Evolutionary conservation across 176 grass and related monocot genomes (phyloP).

Genomic region (Paspalum notatum): DNA sequence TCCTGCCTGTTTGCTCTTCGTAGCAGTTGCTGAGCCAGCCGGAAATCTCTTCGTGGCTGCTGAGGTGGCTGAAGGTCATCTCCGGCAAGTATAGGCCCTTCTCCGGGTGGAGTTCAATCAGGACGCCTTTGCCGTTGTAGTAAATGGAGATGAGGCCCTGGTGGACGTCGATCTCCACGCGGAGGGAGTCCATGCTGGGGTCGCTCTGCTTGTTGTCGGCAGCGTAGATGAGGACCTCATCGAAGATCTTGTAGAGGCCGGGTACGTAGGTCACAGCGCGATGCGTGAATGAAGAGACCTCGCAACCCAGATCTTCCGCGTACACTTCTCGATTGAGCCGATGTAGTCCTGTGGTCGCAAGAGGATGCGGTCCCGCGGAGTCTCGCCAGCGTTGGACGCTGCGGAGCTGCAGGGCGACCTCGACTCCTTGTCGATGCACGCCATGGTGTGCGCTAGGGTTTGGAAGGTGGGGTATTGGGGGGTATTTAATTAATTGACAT

Average conservation of each 20-base stretch:
- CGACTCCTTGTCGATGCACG: too few species aligned
- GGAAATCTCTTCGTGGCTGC: conserved; percentile 74
- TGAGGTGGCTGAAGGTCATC: conserved; percentile 86
- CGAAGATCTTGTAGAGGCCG: conserved; percentile 92
- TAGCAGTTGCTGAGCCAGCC: too few species aligned
- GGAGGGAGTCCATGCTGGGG: conserved; percentile 16
- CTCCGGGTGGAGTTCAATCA: conserved; percentile 71
- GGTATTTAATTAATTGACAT: too few species aligned
- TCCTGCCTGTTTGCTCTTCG: too few species aligned
- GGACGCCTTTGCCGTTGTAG: conserved; percentile 73
- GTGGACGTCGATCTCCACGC: not conserved
- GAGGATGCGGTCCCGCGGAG: not conserved
- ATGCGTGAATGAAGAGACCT: conserved; percentile 17
- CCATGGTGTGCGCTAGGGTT: too few species aligned
- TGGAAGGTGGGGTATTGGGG: too few species aligned
- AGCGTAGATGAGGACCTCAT: conserved; percentile 89
- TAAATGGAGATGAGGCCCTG: not conserved
- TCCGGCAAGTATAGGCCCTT: conserved; percentile 75
- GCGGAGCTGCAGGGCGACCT: too few species aligned
- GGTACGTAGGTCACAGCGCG: conserved; percentile 65
- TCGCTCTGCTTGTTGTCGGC: conserved; percentile 95
- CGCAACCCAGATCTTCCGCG: conserved; percentile 72
- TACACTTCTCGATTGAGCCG: conserved; percentile 71
- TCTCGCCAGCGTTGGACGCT: too few species aligned
- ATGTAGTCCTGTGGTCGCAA: conserved; percentile 35